These are phyloP conservation scores for Ophiostoma quercus DNA, from an alignment of 2,329 filamentous ascomycete species.

Conservation along the genomic window DNA sequence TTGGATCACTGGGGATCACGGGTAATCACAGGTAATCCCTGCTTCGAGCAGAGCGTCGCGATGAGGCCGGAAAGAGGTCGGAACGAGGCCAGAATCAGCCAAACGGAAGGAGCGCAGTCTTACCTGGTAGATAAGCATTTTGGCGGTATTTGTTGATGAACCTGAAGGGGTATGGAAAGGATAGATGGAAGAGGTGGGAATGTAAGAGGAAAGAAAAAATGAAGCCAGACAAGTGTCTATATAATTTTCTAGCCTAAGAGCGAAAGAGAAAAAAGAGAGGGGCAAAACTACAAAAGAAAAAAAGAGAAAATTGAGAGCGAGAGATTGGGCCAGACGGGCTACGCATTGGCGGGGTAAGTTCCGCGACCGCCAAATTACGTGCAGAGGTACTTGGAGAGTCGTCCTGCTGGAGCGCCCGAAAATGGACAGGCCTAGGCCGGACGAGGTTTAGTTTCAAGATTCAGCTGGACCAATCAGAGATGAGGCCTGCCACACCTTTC, in stretches of 20 bases:
- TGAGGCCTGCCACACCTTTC: background rate
- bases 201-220: conserved; percentile 25
- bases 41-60: background rate
- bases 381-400: background rate
- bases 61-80: background rate
- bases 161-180: background rate
- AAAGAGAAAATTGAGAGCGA: conserved; percentile 22
- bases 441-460: background rate
- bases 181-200: conserved; percentile 7
- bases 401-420: conserved; percentile 2
- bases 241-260: conserved; percentile 16
- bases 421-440: background rate
- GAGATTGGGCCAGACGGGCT: background rate
- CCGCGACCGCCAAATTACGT: background rate
- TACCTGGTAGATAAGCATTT: conserved; percentile 72
- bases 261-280: conserved; percentile 22
- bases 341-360: conserved; percentile 23
- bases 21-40: too few species aligned
- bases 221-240: conserved; percentile 15
- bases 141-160: conserved; percentile 41
- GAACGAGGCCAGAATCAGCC: background rate
- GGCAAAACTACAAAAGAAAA: conserved; percentile 22
- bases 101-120: conserved; percentile 27
- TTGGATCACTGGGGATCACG: background rate
- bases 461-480: background rate